A percentile compares a stretch with the other conserved stretches of the same genome.
Conservation (phyloP, 75 land plant genomes). For the Picea glauca region DNA sequence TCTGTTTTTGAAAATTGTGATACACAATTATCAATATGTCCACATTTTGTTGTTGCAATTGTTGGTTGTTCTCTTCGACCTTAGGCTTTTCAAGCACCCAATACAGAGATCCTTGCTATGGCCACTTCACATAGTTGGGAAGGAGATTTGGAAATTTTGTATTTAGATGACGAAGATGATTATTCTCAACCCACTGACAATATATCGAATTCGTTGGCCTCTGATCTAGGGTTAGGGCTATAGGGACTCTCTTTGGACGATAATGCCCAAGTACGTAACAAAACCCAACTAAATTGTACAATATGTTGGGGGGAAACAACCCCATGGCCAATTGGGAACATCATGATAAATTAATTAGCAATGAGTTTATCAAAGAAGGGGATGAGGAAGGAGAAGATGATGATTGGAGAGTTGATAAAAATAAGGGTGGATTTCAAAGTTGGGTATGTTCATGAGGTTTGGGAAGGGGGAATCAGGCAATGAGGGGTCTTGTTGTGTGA, state of each 20-base stretch:
- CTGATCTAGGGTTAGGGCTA: not conserved
- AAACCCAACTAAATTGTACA: not conserved
- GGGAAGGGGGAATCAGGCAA: conserved; percentile 4
- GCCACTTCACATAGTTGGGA: not conserved
- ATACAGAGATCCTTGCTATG: not conserved
- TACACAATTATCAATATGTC: too few relatives aligned
- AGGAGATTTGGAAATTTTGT: not conserved
- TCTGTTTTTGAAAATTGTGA: not conserved
- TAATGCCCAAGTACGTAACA: not conserved
- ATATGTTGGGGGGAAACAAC: not conserved
- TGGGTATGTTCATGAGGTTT: conserved; percentile 60
- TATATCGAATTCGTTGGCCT: not conserved
- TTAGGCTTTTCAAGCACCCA: too few relatives aligned
- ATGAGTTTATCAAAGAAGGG: not conserved
- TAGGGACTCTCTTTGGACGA: conserved; percentile 16
- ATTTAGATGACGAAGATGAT: not conserved
- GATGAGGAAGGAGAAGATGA: conserved; percentile 9
- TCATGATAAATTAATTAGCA: not conserved
- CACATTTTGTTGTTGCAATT: too few relatives aligned
- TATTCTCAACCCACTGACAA: conserved; percentile 13
- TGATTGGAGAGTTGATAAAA: not conserved
- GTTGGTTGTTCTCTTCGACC: too few relatives aligned
- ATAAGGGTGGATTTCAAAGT: conserved; percentile 9
- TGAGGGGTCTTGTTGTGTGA: conserved; percentile 12
- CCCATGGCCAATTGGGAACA: conserved; percentile 7